Base-by-base conservation (phyloP, 106 monocot species). In the Narthecium ossifragum region DNA sequence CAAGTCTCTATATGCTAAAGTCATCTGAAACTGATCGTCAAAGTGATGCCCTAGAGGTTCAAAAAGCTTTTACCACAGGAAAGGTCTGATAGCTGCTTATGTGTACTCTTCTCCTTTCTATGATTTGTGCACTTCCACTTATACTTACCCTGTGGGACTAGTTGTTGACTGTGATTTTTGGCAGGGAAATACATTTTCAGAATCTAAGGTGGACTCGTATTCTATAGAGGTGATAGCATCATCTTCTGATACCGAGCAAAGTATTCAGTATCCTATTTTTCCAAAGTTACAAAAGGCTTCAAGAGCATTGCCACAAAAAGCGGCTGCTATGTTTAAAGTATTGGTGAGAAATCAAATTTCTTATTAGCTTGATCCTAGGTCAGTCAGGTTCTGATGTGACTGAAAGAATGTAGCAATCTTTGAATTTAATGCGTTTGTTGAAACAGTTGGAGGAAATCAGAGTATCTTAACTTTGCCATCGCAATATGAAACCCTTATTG, bases 271-370 rank as follows among this genome's bases (percentile, higher is more conserved):
- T 63, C 73, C 85, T 29, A 38, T 69, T 65, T 72, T 91, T 59
- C 87, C 91, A 62, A 78, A 82, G 45, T 72, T 99, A 55, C 68
- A 70, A 57, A 73, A 26, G 24, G 29, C 72, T 39, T 60, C 87
- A 46, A 81, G 71, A 59, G 23, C 79, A 38, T 84, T 99, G 61
- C 81, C 85, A 29, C 68, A 67, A 32, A 76, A 91, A 80, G 88
- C 75, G 26, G 81, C 81, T 58, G 78, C 91, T 62, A 85, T 99
- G 98, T 70, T 82, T 57, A 88, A 92, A 82, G 76, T 99, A 26
- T 69, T 99, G 87, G 98, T 99, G 63, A 57, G 76, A 18, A n/a
- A n/a, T n/a, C n/a, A n/a, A n/a, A n/a, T n/a, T n/a, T n/a, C n/a
- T n/a, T n/a, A n/a, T n/a, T n/a, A n/a, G n/a, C n/a, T n/a, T n/a